Base-by-base conservation (phyloP, 169 alveolate species). In the Plasmodium knowlesi region DNA sequence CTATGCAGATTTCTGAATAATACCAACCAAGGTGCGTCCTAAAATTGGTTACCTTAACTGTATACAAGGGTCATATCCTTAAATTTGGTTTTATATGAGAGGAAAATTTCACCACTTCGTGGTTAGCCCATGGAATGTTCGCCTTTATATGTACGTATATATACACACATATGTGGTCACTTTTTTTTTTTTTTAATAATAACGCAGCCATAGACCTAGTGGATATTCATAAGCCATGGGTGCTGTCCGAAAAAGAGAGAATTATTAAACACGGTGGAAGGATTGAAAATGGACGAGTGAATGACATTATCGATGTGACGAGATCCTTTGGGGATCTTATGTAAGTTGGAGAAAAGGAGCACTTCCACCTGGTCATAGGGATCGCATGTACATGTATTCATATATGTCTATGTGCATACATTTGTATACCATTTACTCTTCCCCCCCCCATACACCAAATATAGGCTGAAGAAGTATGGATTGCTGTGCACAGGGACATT, bases 321-420 rank as follows among this genome's bases (percentile, higher is more conserved):
- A 96, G 99, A 76, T 97, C 99, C 14, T 95, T 99, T 70, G 99
- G 99, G 14, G 99, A 99, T 95, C 92, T 99, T 22, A 98, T 98
- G 98, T 98, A 97, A 84, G 98, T 97, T 73, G 43, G 37, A 9
- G 41, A 54, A 12, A 19, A 50, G 61, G 61, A 14, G 25, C 12
- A 30, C 72, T 2, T 74, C 37, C 82, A 93, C 76, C 86, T 32
- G 97, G 9, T 0, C 41, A 71, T 32, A n/a, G 19, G 19, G 82
- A 25, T 14, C 12, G 46, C 12, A 79, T 5, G 16, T 2, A 19
- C 82, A 92, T 81, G 93, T 32, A 96, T 30, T 10, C 28, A 30
- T 34, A 73, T 30, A 73, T 28, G 79, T 14, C 22, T 80, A 80
- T 41, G 16, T 80, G 57, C 72, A 80, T 5, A 46, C 34, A 80